These are phyloP conservation scores for Serendipita sp. DNA, from an alignment of 768 basidiomycete species.

Conservation along the genomic window DNA sequence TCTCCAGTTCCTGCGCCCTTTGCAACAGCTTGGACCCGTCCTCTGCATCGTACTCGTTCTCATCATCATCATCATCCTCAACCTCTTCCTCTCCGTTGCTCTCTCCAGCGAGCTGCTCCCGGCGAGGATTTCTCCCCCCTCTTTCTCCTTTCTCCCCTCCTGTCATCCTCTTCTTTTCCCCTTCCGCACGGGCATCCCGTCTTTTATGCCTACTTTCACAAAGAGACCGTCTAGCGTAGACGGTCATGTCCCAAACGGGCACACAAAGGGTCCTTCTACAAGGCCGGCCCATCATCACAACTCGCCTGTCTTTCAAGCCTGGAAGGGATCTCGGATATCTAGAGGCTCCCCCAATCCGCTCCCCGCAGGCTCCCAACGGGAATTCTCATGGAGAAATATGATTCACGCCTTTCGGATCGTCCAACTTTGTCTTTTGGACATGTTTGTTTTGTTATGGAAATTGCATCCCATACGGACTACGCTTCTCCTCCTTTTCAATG, in stretches of 20 bases:
- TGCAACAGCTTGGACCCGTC: not conserved
- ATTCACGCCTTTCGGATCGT: constrained; percentile 39
- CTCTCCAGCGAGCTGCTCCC: too few species aligned
- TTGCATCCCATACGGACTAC: constrained; percentile 53
- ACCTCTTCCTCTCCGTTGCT: not conserved
- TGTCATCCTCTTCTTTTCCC: too few species aligned
- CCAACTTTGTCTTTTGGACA: constrained; percentile 35
- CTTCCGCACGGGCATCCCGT: not conserved
- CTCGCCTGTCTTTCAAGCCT: constrained; percentile 7
- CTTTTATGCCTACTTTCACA: not conserved
- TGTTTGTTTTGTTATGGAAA: constrained; percentile 33
- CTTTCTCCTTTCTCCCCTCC: too few species aligned
- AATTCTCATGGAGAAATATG: constrained; percentile 39
- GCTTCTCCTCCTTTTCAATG: constrained; percentile 52
- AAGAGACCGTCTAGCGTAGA: not conserved
- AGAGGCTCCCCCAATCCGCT: constrained; percentile 18
- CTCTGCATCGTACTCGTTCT: not conserved
- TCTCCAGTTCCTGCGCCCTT: not conserved
- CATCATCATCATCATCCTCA: not conserved
- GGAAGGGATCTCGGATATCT: constrained; percentile 7
- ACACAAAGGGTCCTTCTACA: not conserved
- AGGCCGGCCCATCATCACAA: not conserved
- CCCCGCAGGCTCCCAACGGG: constrained; percentile 52
- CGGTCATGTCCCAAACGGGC: not conserved
- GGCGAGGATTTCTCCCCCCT: too few species aligned